Evolutionary conservation across 805 yeast species (phyloP), one percentile per base, ranked within the genome.

Genomic region (Starmera pachycereana): DNA sequence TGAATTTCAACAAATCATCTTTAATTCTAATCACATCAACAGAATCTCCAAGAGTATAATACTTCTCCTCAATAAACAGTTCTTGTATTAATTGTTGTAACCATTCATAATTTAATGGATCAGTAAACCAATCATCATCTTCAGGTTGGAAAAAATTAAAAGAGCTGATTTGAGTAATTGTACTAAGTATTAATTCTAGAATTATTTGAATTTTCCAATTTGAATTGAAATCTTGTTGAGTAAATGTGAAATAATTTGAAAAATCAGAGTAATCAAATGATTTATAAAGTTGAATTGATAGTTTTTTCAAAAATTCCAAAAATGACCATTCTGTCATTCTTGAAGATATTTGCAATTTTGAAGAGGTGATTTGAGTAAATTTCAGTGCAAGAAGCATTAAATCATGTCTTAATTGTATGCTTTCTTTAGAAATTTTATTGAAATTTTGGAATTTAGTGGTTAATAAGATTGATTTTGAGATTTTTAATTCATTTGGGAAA

Each of bases 141-240:
- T 6, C n/a, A 29, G 40, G 40, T 29, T 12, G 37, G 8, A 35
- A 32, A 16, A 49, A 38, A 8, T 32, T 22, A 25, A 40, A 47
- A 3, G 51, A 49, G 8, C 50, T 46, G 7, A 53, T 29, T 16
- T 49, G 51, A 2, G 45, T 47, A 27, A 54, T 30, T 7, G 39
- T 36, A 28, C 36, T 12, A 1, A 37, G 16, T 1, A 48, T n/a
- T 5, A 40, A 18, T 12, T 46, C 39, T 11, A 36, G 35, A 32
- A 46, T 31, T 2, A 46, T 14, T 7, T 34, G 8, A 0, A 40
- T 19, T 14, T 40, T 42, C 25, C 40, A 37, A 9, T n/a, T 6
- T 16, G 41, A 40, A 4, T 41, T 14, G 2, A 50, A 14, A 10
- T 50, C 49, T 5, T 37, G 40, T 12, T 16, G n/a, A 8, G 40